These are phyloP conservation scores for Dioscorea dumetorum DNA, from an alignment of 106 monocot genomes.

Conservation along the genomic window DNA sequence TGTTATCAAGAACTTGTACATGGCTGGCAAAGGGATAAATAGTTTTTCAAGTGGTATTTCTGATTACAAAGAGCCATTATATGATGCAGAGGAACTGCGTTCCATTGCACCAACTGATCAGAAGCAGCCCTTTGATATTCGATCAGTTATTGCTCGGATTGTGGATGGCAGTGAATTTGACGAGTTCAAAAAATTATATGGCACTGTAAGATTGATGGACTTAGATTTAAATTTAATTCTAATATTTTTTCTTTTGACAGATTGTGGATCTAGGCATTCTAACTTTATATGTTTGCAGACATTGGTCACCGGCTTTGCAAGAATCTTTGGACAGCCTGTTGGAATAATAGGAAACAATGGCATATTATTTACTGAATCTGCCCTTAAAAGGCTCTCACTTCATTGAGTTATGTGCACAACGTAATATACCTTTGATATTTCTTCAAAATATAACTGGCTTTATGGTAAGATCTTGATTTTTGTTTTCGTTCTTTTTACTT, in stretches of 20 bases:
- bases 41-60: conserved; percentile 16
- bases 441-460: conserved; percentile 99
- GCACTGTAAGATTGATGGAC: conserved; percentile 60
- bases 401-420: conserved; percentile 92
- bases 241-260: neutral
- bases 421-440: conserved; percentile 98
- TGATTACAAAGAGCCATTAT: conserved; percentile 62
- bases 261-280: neutral
- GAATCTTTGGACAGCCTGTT: conserved; percentile 89
- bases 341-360: conserved; percentile 99
- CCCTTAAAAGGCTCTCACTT: conserved; percentile 95
- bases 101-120: conserved; percentile 85
- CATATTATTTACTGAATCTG: conserved; percentile 94
- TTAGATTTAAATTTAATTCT: conserved; percentile 2
- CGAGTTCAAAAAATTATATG: conserved; percentile 98
- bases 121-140: conserved; percentile 82
- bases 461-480: conserved; percentile 61
- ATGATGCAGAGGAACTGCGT: conserved; percentile 74
- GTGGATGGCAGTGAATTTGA: conserved; percentile 98
- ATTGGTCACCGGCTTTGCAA: conserved; percentile 95
- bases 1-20: conserved; percentile 86
- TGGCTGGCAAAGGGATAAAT: conserved; percentile 58
- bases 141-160: conserved; percentile 84
- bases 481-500: conserved; percentile 3
- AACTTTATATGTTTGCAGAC: conserved; percentile 45